Evolutionary conservation across 306 rosid species (phyloP).

Genomic region (Dalbergia cochinchinensis): DNA sequence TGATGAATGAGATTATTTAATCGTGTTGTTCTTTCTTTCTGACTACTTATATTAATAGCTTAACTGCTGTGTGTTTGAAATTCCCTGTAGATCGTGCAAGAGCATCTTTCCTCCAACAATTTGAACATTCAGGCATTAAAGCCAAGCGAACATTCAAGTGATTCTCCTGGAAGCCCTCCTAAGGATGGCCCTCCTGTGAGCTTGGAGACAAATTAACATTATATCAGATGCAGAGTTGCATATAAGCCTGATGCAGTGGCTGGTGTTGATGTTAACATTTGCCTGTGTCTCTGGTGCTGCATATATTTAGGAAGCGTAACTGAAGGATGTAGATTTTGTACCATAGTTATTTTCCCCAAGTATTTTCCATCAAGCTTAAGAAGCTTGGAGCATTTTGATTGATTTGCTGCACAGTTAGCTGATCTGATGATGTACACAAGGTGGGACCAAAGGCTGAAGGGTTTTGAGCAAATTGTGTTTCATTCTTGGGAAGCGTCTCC

Average conservation of each 20-base stretch:
- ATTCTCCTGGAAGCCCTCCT: constrained; percentile 51
- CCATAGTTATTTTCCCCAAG: constrained; percentile 46
- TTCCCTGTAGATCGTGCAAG: constrained; percentile 63
- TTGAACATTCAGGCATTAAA: constrained; percentile 56
- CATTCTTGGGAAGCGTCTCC: constrained; percentile 38
- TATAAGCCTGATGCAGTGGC: constrained; percentile 37
- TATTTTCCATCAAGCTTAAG: constrained; percentile 55
- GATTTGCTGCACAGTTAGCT: constrained; percentile 51
- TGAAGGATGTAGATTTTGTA: constrained; percentile 60
- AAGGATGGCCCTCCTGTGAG: constrained; percentile 46
- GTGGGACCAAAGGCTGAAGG: constrained; percentile 52
- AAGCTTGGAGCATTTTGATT: constrained; percentile 56
- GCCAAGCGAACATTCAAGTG: constrained; percentile 54
- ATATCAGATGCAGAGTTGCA: constrained; percentile 45
- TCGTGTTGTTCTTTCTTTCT: not conserved
- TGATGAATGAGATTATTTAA: not conserved
- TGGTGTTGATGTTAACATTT: constrained; percentile 50
- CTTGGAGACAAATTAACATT: constrained; percentile 52
- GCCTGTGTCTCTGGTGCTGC: constrained; percentile 57
- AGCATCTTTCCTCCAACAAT: constrained; percentile 71
- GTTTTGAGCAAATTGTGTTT: constrained; percentile 36
- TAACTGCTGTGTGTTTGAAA: constrained; percentile 23
- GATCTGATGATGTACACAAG: constrained; percentile 37
- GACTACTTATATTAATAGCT: not conserved
- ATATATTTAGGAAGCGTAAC: constrained; percentile 58